phyloP scores from a whole-genome alignment of 768 basidiomycete genomes.

The Suillus americanus region DNA sequence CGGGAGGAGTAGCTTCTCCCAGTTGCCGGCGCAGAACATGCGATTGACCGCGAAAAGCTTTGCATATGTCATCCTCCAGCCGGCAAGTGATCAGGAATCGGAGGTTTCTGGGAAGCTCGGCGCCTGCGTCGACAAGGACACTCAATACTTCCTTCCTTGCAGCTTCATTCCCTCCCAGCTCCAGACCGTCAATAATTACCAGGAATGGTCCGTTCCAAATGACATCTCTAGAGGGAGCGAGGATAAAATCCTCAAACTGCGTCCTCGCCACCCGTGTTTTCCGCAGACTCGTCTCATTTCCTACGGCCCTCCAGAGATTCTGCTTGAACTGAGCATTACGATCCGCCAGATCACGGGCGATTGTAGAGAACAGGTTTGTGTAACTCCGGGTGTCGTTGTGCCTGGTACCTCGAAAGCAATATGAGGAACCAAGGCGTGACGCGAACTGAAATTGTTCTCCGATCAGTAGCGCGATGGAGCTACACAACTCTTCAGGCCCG shows the following conservation, averaged over 20 bases:
- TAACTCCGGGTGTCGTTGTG: conserved; percentile 11
- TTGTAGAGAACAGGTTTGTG: conserved; percentile 30
- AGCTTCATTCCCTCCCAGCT: conserved; percentile 23
- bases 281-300: conserved; percentile 8
- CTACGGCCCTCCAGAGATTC: conserved; percentile 15
- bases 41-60: conserved; percentile 11
- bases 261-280: conserved; percentile 24
- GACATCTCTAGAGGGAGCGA: conserved; percentile 16
- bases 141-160: conserved; percentile 22
- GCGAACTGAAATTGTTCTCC: conserved; percentile 26
- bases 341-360: conserved; percentile 32
- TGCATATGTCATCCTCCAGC: conserved; percentile 22
- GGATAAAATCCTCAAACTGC: conserved; percentile 22
- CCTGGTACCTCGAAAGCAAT: conserved; percentile 25
- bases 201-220: conserved; percentile 30
- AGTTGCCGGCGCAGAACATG: conserved; percentile 6
- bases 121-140: conserved; percentile 8
- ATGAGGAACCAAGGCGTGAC: conserved; percentile 31
- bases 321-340: conserved; percentile 25
- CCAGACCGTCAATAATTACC: conserved; percentile 35
- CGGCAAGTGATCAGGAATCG: conserved; percentile 27
- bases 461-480: conserved; percentile 29
- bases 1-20: not conserved
- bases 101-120: conserved; percentile 21
- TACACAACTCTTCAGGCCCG: conserved; percentile 29